Evolutionary conservation across 805 yeast genomes (phyloP).

Genomic region (Candida morakotiae): DNA sequence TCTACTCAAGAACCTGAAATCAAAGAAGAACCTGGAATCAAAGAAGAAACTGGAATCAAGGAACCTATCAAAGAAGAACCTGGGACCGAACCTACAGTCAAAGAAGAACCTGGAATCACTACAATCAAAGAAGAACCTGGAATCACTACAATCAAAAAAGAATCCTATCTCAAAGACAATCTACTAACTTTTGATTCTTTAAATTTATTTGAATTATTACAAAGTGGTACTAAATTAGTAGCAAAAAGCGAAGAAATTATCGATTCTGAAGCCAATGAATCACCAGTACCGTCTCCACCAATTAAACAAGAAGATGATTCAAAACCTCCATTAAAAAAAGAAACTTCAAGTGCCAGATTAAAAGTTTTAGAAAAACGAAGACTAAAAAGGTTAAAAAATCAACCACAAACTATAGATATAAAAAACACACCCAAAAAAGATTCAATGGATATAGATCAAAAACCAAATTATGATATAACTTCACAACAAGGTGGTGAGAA

Average conservation of each 20-base stretch:
- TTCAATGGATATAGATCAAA: slow-evolving; percentile 10
- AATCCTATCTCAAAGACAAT: slow-evolving; percentile 17
- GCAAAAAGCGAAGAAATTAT: slow-evolving; percentile 38
- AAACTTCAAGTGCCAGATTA: slow-evolving; percentile 65
- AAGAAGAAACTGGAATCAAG: slow-evolving; percentile 10
- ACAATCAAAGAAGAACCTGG: slow-evolving; percentile 39
- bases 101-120: slow-evolving; percentile 15
- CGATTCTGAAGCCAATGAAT: slow-evolving; percentile 13
- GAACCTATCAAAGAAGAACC: slow-evolving; percentile 7
- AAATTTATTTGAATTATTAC: slow-evolving; percentile 45
- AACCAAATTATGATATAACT: slow-evolving; percentile 58
- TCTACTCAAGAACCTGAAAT: slow-evolving; percentile 13
- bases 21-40: slow-evolving; percentile 2
- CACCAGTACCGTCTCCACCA: slow-evolving; percentile 2
- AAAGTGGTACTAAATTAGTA: slow-evolving; percentile 51
- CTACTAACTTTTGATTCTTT: slow-evolving; percentile 40
- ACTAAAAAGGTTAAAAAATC: slow-evolving; percentile 44
- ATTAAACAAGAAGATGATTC: slow-evolving; percentile 9
- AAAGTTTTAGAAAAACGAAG: slow-evolving; percentile 92
- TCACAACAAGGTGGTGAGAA: slow-evolving; percentile 77
- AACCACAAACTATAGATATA: slow-evolving; percentile 4
- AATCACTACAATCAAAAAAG: slow-evolving; percentile 24
- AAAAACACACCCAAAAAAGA: slow-evolving; percentile 23
- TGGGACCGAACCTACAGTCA: slow-evolving; percentile 4
- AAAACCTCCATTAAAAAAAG: slow-evolving; percentile 16